Conservation (phyloP, 805 yeast species). For the Yarrowia sp. region DNA sequence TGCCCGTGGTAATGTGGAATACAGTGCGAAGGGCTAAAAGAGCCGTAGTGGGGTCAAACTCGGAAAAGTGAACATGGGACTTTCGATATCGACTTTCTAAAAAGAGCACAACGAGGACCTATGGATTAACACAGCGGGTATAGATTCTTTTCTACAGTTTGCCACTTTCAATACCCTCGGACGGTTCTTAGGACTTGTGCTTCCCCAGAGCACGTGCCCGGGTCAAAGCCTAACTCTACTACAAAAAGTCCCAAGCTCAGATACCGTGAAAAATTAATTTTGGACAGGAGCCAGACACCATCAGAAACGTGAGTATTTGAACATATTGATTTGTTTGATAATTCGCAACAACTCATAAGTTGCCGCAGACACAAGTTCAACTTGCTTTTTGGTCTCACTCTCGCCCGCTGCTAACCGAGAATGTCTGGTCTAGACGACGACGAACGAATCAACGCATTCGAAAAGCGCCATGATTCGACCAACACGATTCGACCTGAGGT, state of each 20-base stretch:
- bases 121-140: no score
- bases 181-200: not conserved
- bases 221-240: constrained; percentile 14
- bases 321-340: not conserved
- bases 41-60: no score
- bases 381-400: not conserved
- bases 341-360: not conserved
- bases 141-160: no score
- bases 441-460: constrained; percentile 15
- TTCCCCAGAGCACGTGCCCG: constrained; percentile 22
- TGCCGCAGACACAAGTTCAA: no score
- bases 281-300: not conserved
- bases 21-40: no score
- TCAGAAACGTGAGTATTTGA: not conserved
- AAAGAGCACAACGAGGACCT: no score
- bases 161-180: not conserved
- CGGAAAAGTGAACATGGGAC: no score
- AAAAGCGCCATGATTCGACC: constrained; percentile 15
- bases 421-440: not conserved
- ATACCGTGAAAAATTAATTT: constrained; percentile 5
- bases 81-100: no score
- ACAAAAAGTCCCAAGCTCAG: not conserved
- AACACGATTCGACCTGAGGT: constrained; percentile 10
- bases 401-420: not conserved
- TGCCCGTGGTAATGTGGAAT: no score